A percentile compares a stretch with the other conserved stretches of the same genome.
Evolutionary conservation across 2,329 filamentous ascomycete genomes (phyloP).

Genomic region (Hypoxylon rubiginosum): DNA sequence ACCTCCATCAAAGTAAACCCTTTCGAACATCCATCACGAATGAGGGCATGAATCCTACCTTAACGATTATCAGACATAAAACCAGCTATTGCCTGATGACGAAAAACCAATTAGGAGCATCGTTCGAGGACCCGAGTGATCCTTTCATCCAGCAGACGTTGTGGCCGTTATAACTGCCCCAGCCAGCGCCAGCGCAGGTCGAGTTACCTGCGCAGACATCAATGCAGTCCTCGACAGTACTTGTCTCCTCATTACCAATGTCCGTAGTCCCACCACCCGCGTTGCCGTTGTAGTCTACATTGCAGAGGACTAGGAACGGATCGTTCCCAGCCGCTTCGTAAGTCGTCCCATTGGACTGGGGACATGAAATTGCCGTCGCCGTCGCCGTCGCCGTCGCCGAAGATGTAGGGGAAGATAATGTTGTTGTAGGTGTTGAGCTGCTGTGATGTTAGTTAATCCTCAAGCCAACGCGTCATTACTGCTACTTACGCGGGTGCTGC

Average conservation of each 20-base stretch:
- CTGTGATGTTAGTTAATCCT: not conserved
- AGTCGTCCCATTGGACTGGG: conserved; percentile 53
- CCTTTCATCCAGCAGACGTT: conserved; percentile 56
- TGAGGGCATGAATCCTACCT: not conserved
- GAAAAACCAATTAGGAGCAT: conserved; percentile 51
- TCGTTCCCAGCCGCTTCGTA: conserved; percentile 44
- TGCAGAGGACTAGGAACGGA: conserved; percentile 53
- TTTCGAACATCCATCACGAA: conserved; percentile 13
- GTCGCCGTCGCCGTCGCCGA: conserved; percentile 24
- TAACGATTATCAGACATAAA: not conserved
- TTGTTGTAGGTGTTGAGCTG: conserved; percentile 4
- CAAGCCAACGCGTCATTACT: not conserved
- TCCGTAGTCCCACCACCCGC: conserved; percentile 48
- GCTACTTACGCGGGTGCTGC: conserved; percentile 10
- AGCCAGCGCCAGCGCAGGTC: conserved; percentile 54
- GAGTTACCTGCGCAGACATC: conserved; percentile 48
- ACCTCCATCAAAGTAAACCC: not conserved
- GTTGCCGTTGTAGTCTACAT: conserved; percentile 53
- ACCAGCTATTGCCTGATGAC: conserved; percentile 45
- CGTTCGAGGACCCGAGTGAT: conserved; percentile 46
- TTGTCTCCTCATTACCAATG: conserved; percentile 43
- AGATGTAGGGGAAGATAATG: conserved; percentile 12
- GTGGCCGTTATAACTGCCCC: conserved; percentile 50
- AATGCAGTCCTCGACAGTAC: conserved; percentile 52
- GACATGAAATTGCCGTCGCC: conserved; percentile 46